Evolutionary conservation across 2,329 filamentous ascomycete species (phyloP), one percentile per base, ranked within the genome.

Genomic region (Lecanicillium sp.): DNA sequence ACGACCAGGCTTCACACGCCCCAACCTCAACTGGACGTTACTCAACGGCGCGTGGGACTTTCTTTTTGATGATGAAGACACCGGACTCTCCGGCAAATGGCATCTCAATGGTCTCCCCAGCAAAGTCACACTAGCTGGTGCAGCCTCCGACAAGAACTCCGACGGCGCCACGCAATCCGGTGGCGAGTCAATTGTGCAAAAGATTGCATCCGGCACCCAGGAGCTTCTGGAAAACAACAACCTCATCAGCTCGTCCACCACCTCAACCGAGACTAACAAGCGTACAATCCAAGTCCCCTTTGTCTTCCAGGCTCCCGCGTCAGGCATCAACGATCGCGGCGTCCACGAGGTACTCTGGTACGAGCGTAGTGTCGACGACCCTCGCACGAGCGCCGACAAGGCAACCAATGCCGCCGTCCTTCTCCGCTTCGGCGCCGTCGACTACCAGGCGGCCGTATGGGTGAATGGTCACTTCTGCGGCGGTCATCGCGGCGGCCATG

Each of bases 331-430:
- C 43, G 71, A 80, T 25, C 69, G 69, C 39, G 74, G 71, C 36
- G 75, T 77, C 3, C 80, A 84, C 51, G 77, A 83, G 54, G 73
- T 83, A 4, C 53, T 84, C 8, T 84, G 79, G 79, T 84, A 84
- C 49, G 73, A 81, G 56, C 67, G 72, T 6, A 46, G 37, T 14
- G 61, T 81, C 37, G 47, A 48, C 1, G 75, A 80, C 46, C 58
- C 72, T 36, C 69, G 76, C 29, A 60, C 54, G 1, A 44, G 56
- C 3, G 51, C 59, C 5, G 64, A 75, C 44, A 62, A 60, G 32
- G 46, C 55, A 0, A 50, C 54, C 2, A 56, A 65, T 14, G 49
- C 72, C 34, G 61, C 62, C 1, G 55, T 77, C 0, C 44, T 79
- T 3, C 53, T 75, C 10, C 62, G 74, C 11, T 80, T 79, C 39